A percentile compares a stretch with the other conserved stretches of the same genome.
phyloP scores from a whole-genome alignment of 192 early-diverging fungal species.

The Gaertneriomyces semiglobifer region DNA sequence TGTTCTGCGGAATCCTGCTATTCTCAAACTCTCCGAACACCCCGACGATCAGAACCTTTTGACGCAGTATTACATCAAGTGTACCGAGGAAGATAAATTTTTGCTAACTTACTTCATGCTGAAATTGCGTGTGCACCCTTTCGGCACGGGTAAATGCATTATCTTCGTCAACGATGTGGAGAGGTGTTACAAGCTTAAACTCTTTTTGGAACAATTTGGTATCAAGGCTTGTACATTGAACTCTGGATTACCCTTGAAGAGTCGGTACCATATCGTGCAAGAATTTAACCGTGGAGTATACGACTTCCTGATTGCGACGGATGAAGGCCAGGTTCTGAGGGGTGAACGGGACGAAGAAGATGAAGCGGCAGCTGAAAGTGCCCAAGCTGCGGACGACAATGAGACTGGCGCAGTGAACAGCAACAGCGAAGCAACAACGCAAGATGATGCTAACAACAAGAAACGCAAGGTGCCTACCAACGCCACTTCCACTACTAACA shows the following conservation, averaged over 20 bases:
- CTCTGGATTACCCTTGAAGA: conserved; percentile 88
- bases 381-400: conserved; percentile 17
- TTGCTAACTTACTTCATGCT: conserved; percentile 83
- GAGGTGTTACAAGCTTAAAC: conserved; percentile 81
- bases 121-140: conserved; percentile 70
- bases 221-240: conserved; percentile 89
- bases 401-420: conserved; percentile 3
- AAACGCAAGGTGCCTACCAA: not conserved
- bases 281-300: conserved; percentile 97
- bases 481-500: conserved; percentile 5
- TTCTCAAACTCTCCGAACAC: conserved; percentile 81
- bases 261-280: conserved; percentile 88
- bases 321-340: conserved; percentile 59
- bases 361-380: conserved; percentile 38
- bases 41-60: conserved; percentile 45
- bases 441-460: conserved; percentile 24
- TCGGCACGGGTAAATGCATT: conserved; percentile 87
- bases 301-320: conserved; percentile 93
- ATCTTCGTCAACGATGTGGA: conserved; percentile 97
- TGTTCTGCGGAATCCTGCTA: conserved; percentile 78
- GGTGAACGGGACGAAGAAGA: conserved; percentile 56
- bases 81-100: conserved; percentile 82
- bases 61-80: conserved; percentile 72
- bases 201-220: conserved; percentile 97
- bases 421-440: conserved; percentile 30